Conservation (phyloP, 2,329 filamentous ascomycete genomes). For the Aspergillus phoenicis region DNA sequence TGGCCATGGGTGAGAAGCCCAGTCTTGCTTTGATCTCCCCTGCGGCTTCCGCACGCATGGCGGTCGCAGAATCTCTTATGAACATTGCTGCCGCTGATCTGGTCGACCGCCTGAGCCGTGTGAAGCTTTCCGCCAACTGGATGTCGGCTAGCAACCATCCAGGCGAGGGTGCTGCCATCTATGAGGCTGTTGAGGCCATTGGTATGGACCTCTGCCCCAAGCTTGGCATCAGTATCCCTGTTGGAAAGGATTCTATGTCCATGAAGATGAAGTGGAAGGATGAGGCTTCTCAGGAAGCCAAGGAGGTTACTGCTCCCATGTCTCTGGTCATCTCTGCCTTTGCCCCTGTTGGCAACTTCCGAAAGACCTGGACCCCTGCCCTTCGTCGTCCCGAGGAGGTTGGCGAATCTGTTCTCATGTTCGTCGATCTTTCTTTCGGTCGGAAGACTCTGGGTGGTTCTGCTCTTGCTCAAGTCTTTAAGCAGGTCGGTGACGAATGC, state of each 20-base stretch:
- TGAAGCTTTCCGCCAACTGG: constrained; percentile 95
- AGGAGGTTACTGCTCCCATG: constrained; percentile 88
- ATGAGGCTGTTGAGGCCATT: constrained; percentile 90
- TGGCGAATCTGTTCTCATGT: constrained; percentile 84
- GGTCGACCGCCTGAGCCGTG: constrained; percentile 71
- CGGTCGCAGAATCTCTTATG: constrained; percentile 88
- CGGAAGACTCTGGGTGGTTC: constrained; percentile 85
- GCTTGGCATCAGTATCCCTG: constrained; percentile 89
- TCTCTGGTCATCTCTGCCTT: constrained; percentile 92
- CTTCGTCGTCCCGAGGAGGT: constrained; percentile 81
- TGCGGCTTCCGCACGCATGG: constrained; percentile 91
- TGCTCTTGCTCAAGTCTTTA: constrained; percentile 84
- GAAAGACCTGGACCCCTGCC: constrained; percentile 91
- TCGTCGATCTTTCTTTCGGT: constrained; percentile 83
- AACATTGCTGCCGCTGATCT: constrained; percentile 84
- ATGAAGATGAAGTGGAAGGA: constrained; percentile 98
- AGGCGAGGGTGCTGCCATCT: constrained; percentile 88
- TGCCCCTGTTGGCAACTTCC: constrained; percentile 76
- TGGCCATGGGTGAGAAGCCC: constrained; percentile 95
- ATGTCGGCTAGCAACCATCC: constrained; percentile 96
- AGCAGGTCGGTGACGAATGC: constrained; percentile 78
- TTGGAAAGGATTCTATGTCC: constrained; percentile 96
- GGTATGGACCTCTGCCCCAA: constrained; percentile 89
- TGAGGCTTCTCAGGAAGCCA: constrained; percentile 63
- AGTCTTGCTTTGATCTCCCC: constrained; percentile 86